Evolutionary conservation across 345 rosid species (phyloP), one percentile per base, ranked within the genome.

Genomic region (Kernera saxatilis): DNA sequence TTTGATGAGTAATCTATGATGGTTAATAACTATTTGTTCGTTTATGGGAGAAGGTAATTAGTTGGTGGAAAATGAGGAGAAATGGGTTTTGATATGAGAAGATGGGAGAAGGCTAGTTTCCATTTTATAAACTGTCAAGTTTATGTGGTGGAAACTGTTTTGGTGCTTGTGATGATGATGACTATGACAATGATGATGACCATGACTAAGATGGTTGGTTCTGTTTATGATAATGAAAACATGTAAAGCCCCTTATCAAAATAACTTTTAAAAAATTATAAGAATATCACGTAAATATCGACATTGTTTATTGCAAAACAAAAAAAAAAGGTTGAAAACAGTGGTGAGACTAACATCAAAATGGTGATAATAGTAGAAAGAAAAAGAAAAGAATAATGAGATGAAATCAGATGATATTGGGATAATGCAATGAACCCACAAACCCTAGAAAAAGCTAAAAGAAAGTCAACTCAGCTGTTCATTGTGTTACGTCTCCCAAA

Each of bases 191-290:
- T 64, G 51, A 69, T 69, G 43, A 75, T 69, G 52, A 69, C 59
- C 66, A 76, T 64, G 70, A 70, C 79, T 56, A 62, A 52, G 79
- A 69, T 75, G 75, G 65, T 52, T 75, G 73, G 35, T 43, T 52
- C 73, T 74, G 40, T 59, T 67, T 67, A 67, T 60, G 55, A 60
- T 43, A 51, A 43, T 50, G 49, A 50, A 50, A 52, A 41, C 40
- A 59, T 67, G 64, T 33, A 74, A 35, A 59, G 63, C 64, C 30
- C 30, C 63, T 62, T 67, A 40, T 68, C 74, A 74, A 33, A 8
- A n/a, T 46, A 56, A 44, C 26, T 22, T 65, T 48, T 3, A 17
- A 15, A 40, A 23, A 48, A 43, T 4, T 29, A 27, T 17, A 44
- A 15, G 23, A 65, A 73, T 57, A 51, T 74, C 25, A 58, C 62